Conservation (phyloP, 805 yeast species). For the Saturnispora galanensis region DNA sequence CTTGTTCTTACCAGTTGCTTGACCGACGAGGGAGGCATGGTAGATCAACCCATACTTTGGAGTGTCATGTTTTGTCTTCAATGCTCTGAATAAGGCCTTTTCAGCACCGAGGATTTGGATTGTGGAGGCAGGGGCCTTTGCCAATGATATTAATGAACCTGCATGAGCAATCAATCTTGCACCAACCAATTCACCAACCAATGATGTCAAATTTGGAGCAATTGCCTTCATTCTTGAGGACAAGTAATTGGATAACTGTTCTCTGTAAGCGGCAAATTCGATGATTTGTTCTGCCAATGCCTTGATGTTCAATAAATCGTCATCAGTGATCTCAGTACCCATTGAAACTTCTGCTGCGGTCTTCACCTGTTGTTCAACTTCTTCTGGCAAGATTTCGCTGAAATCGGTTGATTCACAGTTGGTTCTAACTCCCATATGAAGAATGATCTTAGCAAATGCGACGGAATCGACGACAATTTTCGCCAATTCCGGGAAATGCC, state of each 20-base stretch:
- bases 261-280: slow-evolving; percentile 93
- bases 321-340: slow-evolving; percentile 98
- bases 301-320: slow-evolving; percentile 78
- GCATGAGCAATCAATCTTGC: slow-evolving; percentile 97
- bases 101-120: slow-evolving; percentile 98
- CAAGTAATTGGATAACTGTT: slow-evolving; percentile 85
- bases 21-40: slow-evolving; percentile 96
- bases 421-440: slow-evolving; percentile 89
- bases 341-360: slow-evolving; percentile 96
- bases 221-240: slow-evolving; percentile 96
- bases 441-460: slow-evolving; percentile 89
- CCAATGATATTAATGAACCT: slow-evolving; percentile 86
- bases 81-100: slow-evolving; percentile 96
- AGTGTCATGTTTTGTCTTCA: slow-evolving; percentile 96
- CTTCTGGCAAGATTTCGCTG: slow-evolving; percentile 86
- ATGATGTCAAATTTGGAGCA: slow-evolving; percentile 93
- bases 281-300: slow-evolving; percentile 93
- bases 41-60: slow-evolving; percentile 96
- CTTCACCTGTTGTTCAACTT: slow-evolving; percentile 83
- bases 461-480: slow-evolving; percentile 93
- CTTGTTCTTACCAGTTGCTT: slow-evolving; percentile 95
- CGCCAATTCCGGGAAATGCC: slow-evolving; percentile 99
- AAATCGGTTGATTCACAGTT: slow-evolving; percentile 86
- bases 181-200: slow-evolving; percentile 97
- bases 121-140: slow-evolving; percentile 98